phyloP scores from a whole-genome alignment of 2,329 filamentous ascomycete species.

The Nakataea oryzae region DNA sequence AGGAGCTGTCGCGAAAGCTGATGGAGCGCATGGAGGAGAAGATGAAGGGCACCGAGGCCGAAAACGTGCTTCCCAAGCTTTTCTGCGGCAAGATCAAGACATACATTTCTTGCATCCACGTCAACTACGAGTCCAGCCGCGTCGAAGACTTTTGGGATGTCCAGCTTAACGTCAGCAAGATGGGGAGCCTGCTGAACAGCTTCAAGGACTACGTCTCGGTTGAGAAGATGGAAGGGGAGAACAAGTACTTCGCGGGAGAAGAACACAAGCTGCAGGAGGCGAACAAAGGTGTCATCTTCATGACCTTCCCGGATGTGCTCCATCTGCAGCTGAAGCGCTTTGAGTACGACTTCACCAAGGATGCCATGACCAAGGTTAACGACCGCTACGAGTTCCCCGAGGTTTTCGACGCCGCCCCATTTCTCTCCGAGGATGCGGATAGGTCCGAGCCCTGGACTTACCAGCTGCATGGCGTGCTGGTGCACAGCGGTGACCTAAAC shows the following conservation, averaged over 20 bases:
- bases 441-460: conserved; percentile 84
- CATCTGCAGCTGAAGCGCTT: conserved; percentile 96
- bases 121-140: conserved; percentile 91
- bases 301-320: conserved; percentile 85
- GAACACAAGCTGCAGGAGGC: conserved; percentile 90
- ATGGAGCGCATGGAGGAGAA: conserved; percentile 96
- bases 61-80: conserved; percentile 80
- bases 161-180: conserved; percentile 90
- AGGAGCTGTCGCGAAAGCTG: conserved; percentile 88
- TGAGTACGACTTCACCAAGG: conserved; percentile 91
- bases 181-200: conserved; percentile 85
- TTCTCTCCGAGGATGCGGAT: conserved; percentile 77
- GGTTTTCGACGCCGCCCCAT: conserved; percentile 72
- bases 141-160: conserved; percentile 99
- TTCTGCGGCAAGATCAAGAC: conserved; percentile 98
- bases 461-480: conserved; percentile 86
- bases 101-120: conserved; percentile 97
- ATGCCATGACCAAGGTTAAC: conserved; percentile 99
- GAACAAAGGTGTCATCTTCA: conserved; percentile 96
- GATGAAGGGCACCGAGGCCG: conserved; percentile 92
- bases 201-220: conserved; percentile 96
- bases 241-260: conserved; percentile 91
- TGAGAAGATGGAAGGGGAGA: conserved; percentile 94
- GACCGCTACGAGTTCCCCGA: conserved; percentile 87
- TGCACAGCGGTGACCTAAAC: conserved; percentile 93